Conservation (phyloP, 2,329 filamentous ascomycete genomes). For the Fusarium ramigenum region DNA sequence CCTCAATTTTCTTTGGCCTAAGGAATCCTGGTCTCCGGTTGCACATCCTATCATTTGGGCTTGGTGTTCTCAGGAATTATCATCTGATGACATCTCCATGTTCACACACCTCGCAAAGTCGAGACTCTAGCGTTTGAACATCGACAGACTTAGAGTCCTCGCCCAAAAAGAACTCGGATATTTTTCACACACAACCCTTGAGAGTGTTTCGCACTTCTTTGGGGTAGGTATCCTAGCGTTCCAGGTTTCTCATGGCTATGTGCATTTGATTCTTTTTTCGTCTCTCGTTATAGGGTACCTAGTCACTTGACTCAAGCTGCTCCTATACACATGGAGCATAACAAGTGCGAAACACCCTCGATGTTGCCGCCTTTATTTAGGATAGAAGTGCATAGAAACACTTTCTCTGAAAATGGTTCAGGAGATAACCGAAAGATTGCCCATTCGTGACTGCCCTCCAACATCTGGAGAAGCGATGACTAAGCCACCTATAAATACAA, state of each 20-base stretch:
- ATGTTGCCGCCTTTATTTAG: no score
- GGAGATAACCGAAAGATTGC: neutral
- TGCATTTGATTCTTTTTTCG: neutral
- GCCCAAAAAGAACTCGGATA: neutral
- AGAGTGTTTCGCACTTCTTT: no score
- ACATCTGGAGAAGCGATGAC: slow-evolving; percentile 1
- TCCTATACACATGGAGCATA: no score
- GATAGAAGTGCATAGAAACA: neutral
- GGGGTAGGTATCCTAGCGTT: no score
- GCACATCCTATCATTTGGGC: no score
- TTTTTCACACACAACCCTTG: neutral
- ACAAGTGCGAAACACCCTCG: neutral
- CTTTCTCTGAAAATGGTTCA: neutral
- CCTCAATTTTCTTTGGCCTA: neutral
- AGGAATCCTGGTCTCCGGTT: neutral
- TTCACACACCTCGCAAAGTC: no score
- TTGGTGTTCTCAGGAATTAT: no score
- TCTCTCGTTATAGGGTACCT: neutral
- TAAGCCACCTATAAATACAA: slow-evolving; percentile 12
- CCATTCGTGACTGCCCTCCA: neutral
- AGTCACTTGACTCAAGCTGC: neutral
- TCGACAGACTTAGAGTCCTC: neutral
- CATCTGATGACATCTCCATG: no score
- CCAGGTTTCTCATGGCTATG: neutral
- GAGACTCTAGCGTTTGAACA: no score